Base-by-base conservation (phyloP, 164 flowering plant genomes). In the Tinospora cordifolia region DNA sequence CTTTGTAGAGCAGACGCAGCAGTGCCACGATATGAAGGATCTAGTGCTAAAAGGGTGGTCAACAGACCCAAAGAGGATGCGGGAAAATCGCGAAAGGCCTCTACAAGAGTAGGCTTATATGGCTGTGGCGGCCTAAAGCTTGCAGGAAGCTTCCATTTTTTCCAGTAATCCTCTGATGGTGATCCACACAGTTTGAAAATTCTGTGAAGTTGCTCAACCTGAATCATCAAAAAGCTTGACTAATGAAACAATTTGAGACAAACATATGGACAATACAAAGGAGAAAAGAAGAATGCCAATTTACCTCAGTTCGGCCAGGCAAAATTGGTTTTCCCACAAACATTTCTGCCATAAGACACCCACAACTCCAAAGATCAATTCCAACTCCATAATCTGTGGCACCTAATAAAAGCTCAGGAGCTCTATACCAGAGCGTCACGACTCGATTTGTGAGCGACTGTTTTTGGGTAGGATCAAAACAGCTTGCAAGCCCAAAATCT, bases 351-450 rank as follows among this genome's bases (percentile, higher is more conserved):
- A 89, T 66, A 57, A 87, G 81, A 71, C 96, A 90, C 3, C 96
- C 91, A 4, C 85, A 83, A 77, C 91, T 88, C 92, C 92, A 90
- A 2, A 90, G 85, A 83, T 90, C 96, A 60, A 90, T 82, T 0
- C 88, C 88, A 40, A 84, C 83, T n/a, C 86, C 91, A 80, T 90
- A 90, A 69, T 87, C 87, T 1, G 85, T 83, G 25, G 91, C 71
- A 2, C 91, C 92, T 34, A 90, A 75, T 9, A 88, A 81, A 46
- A 88, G 83, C 75, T 90, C 96, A 15, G 95, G 95, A 46, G 95
- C 87, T 67, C 95, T 81, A 66, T 90, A 90, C 92, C 95, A 88
- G 12, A 88, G 84, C 8, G 96, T 90, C 65, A 87, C 92, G 24
- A 90, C 92, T 72, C 88, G 70, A 71, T 79, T 86, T 0, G 92